Base-by-base conservation (phyloP, 2,329 filamentous ascomycete genomes). In the Claviceps sp. region DNA sequence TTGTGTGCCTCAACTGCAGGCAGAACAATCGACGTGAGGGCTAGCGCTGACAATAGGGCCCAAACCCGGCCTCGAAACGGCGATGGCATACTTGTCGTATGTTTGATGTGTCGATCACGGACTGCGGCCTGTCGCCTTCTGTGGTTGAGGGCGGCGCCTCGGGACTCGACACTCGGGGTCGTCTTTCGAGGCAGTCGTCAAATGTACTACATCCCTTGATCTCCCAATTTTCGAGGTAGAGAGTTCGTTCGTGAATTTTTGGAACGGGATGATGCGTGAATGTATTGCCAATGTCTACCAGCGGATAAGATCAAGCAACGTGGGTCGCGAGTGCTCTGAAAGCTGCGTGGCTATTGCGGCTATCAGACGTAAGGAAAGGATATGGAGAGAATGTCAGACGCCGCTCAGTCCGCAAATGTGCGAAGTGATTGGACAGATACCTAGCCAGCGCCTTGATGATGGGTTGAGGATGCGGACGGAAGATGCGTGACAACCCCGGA, bases 1-100 rank as follows among this genome's bases (percentile, higher is more conserved):
- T 71, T 61, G 44, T 59, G 61, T 14, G 65, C 69, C 13, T 55
- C 44, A 6, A 54, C 58, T 2, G 56, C 50, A 24, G 58, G 46
- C 2, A 61, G n/a, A 5, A 59, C 41, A 47, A 48, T 51, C n/a
- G 58, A 46, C 1, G 60, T 19, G 14, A 56, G 50, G 6, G 60
- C 34, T 24, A 63, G 50, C n/a, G 58, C 50, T 38, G 53, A 37
- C 24, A 59, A 40, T 13, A 50, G 11, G 22, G 38, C 40, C 42
- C 30, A 3, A n/a, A 17, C 5, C 4, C 19, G 16, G 7, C 17
- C 42, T 34, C 30, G 39, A 17, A 40, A 41, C 22, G n/a, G 17
- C 43, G 38, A 45, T 34, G 50, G 41, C 19, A 40, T 50, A 34
- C 10, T 34, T 34, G 30, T 43, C 16, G 16, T 37, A 47, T 38